Conservation (phyloP, 805 yeast genomes). For the Sugiyamaella marilandica region DNA sequence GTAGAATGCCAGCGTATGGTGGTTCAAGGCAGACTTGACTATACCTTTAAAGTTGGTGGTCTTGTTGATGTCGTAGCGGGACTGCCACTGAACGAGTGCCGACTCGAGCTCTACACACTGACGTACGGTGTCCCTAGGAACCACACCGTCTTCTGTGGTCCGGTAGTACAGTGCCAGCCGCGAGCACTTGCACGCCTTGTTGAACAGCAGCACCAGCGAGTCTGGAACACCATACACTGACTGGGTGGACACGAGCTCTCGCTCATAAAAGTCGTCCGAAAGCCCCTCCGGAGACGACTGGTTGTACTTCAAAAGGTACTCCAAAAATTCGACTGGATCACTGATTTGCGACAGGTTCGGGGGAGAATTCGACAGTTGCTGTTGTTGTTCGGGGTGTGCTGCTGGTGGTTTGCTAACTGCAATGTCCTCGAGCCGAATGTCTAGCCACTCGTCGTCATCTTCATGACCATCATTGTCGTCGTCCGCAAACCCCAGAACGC, state of each 20-base stretch:
- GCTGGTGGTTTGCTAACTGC: slow-evolving; percentile 2
- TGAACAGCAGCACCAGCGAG: slow-evolving; percentile 65
- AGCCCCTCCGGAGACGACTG: slow-evolving; percentile 3
- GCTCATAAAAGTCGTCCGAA: slow-evolving; percentile 22
- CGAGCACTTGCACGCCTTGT: slow-evolving; percentile 64
- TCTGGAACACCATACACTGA: slow-evolving; percentile 82
- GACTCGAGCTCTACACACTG: slow-evolving; percentile 40
- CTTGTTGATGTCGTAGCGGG: slow-evolving; percentile 49
- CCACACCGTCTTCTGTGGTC: slow-evolving; percentile 14
- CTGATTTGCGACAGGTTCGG: slow-evolving; percentile 21
- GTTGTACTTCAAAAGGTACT: slow-evolving; percentile 24
- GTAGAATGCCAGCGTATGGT: slow-evolving; percentile 76
- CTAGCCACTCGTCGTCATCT: slow-evolving; percentile 24
- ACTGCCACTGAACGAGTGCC: slow-evolving; percentile 57
- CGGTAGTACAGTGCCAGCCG: slow-evolving; percentile 54
- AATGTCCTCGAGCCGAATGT: slow-evolving; percentile 23
- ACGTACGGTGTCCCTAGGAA: slow-evolving; percentile 15
- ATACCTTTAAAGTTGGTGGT: slow-evolving; percentile 23
- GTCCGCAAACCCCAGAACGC: slow-evolving; percentile 7
- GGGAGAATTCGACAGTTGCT: slow-evolving; percentile 8
- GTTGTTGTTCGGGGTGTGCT: not conserved
- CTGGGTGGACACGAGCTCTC: slow-evolving; percentile 51
- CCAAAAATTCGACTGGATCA: slow-evolving; percentile 23
- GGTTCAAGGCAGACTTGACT: slow-evolving; percentile 63
- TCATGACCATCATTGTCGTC: slow-evolving; percentile 23